Evolutionary conservation across 148 eudicot genomes (phyloP).

Genomic region (Polygonum maritimum): DNA sequence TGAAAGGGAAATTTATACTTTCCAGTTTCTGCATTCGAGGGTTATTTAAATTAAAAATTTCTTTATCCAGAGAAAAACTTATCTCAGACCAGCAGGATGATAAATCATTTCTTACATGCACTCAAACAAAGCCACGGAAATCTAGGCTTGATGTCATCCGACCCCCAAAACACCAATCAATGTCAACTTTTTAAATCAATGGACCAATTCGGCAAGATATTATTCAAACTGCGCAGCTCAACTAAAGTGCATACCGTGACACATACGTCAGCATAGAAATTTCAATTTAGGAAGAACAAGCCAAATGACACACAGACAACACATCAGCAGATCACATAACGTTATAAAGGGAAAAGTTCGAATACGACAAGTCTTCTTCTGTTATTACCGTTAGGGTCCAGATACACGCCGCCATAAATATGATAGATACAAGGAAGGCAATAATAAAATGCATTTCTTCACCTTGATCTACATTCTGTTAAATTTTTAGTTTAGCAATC

Average conservation of each 20-base stretch:
- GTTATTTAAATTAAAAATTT: background rate
- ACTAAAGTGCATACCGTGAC: background rate
- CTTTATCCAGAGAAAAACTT: background rate
- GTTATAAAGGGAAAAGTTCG: background rate
- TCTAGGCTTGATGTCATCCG: background rate
- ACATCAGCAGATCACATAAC: background rate
- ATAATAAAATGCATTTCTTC: background rate
- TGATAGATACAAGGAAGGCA: background rate
- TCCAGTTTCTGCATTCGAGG: constrained; percentile 3
- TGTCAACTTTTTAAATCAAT: background rate
- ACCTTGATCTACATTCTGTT: background rate
- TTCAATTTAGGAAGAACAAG: background rate
- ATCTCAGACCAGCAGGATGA: background rate
- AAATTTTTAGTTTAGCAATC: background rate
- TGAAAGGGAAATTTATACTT: background rate
- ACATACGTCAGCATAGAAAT: background rate
- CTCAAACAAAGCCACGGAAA: background rate
- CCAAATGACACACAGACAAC: background rate
- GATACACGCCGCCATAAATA: background rate
- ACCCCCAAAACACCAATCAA: background rate
- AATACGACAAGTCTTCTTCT: background rate
- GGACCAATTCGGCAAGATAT: background rate
- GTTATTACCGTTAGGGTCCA: background rate
- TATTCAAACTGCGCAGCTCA: background rate
- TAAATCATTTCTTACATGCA: background rate